A percentile compares a stretch with the other conserved stretches of the same genome.
Conservation (phyloP, 495 filamentous ascomycete genomes). For the Venustampulla echinocandica region DNA sequence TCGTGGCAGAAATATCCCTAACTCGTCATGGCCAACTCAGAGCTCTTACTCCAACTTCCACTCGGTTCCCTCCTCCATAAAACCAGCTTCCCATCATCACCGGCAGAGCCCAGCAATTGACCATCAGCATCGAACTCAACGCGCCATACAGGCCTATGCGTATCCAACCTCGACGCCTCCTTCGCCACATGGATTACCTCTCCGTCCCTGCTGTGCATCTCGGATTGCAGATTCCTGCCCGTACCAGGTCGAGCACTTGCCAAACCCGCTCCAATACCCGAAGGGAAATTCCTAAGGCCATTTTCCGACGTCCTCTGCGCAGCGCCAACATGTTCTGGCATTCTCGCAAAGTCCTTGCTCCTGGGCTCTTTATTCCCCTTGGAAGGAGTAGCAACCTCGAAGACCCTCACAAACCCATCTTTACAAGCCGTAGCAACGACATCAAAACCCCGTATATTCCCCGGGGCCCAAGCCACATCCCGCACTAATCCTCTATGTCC, state of each 20-base stretch:
- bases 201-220: constrained; percentile 26
- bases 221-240: constrained; percentile 25
- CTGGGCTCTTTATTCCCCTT: constrained; percentile 19
- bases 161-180: constrained; percentile 44
- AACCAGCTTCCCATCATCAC: constrained; percentile 52
- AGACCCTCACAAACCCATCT: constrained; percentile 81
- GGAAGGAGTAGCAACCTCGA: constrained; percentile 58
- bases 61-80: constrained; percentile 47
- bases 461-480: constrained; percentile 87
- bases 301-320: constrained; percentile 11
- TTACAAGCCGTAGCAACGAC: constrained; percentile 86
- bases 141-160: constrained; percentile 50
- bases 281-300: constrained; percentile 24
- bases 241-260: constrained; percentile 37
- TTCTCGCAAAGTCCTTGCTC: constrained; percentile 14
- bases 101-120: constrained; percentile 48
- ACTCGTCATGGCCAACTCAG: constrained; percentile 41
- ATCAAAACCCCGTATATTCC: constrained; percentile 78
- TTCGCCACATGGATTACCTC: constrained; percentile 38
- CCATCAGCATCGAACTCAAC: constrained; percentile 54
- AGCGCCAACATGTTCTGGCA: constrained; percentile 16
- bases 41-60: constrained; percentile 45
- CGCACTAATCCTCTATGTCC: constrained; percentile 70
- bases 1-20: constrained; percentile 16
- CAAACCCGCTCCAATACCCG: constrained; percentile 52